Base-by-base conservation (phyloP, 1,284 basidiomycete species). In the Nidula niveotomentosa region DNA sequence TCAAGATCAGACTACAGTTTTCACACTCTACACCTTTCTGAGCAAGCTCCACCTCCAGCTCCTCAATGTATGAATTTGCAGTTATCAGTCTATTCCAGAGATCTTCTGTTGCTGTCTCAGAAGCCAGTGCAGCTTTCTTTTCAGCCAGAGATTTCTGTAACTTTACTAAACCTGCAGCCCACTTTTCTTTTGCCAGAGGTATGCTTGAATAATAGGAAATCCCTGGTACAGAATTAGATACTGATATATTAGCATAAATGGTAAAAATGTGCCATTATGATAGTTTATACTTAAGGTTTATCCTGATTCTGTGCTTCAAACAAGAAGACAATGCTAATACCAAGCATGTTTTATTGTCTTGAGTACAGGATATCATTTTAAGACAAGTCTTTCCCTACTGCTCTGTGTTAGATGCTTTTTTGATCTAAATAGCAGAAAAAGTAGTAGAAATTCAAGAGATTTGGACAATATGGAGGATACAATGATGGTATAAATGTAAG, bases 91-190 rank as follows among this genome's bases (percentile, higher is more conserved):
- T 39, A 39, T 39, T n/a, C 36, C 36, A 39, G 36, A 39, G 36
- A 39, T 71, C 36, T 8, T 39, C 36, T 8, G n/a, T 8, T 39
- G 36, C 8, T 39, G 36, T 39, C n/a, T 39, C n/a, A n/a, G 36
- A 39, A 8, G 8, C 36, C 36, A 39, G 36, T 8, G n/a, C 36
- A 39, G 36, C 36, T n/a, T 39, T 8, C n/a, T 39, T 39, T 8
- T 39, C 36, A 39, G 36, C 36, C n/a, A 8, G 8, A n/a, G 36
- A 8, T 8, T 8, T n/a, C n/a, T 39, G 36, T 8, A n/a, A 8
- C n/a, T 39, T 39, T 39, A 39, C 36, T 8, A 8, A n/a, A n/a
- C 8, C 36, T 8, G 36, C 36, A 39, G n/a, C n/a, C 8, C 8
- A n/a, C 8, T 39, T 8, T 8, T 39, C 36, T n/a, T 39, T 39